Base-by-base conservation (phyloP, 495 filamentous ascomycete genomes). In the Penicillium canariense region DNA sequence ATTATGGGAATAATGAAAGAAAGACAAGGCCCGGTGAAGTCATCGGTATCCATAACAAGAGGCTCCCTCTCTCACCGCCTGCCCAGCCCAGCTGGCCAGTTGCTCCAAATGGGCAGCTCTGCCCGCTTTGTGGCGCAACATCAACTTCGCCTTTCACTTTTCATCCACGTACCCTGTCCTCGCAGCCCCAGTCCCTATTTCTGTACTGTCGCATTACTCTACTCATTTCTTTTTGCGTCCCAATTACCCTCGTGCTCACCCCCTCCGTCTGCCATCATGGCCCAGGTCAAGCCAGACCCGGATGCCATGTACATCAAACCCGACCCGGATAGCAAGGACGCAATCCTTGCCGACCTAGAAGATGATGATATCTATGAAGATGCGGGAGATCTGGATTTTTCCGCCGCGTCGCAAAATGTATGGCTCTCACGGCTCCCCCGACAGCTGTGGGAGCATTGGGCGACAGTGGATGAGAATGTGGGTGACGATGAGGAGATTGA, bases 321-420 rank as follows among this genome's bases (percentile, higher is more conserved):
- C 15, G 89, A 93, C 34, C 79, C 81, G 4, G 88, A 90, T 36
- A 77, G 71, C 48, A 73, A 75, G 48, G 81, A 77, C 54, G 54
- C 66, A 8, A 78, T 85, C 28, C 82, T 88, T 26, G 77, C 75
- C 22, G 77, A 76, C 42, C 72, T 87, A 34, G 82, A 84, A 26
- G 87, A 91, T 42, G 85, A 91, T 22, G 89, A 90, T 59, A 75
- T 89, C 52, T 90, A 90, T 55, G 91, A 97, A 69, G 91, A 97
- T 68, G 87, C 89, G 4, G 89, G 89, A 46, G 91, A 97, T 58
- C 76, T 96, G 27, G 85, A 89, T 35, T 93, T 96, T 54, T 79
- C 80, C 46, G 75, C 81, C 40, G 73, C 78, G 8, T 71, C 69
- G 15, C 74, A 79, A 45, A 75, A 74, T 50, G 73, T 90, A 39